Base-by-base conservation (phyloP, 352 stramenopile species). In the Pythium myriotylum region DNA sequence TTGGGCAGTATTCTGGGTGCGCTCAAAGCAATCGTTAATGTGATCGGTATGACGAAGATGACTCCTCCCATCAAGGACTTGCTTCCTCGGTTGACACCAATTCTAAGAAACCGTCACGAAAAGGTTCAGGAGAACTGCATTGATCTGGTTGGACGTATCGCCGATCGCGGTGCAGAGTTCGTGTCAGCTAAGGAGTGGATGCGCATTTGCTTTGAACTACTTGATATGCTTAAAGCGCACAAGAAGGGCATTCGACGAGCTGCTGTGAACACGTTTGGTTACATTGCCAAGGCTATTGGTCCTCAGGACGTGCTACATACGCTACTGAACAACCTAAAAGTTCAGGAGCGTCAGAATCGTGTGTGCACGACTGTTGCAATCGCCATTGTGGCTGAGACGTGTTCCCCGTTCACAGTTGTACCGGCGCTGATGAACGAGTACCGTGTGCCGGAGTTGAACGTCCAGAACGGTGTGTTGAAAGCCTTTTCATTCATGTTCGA, bases 401-500 rank as follows among this genome's bases (percentile, higher is more conserved):
- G 97, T 84, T 97, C 92, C 24, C 98, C 98, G 9, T 99, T 99
- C 73, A 99, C 98, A 0, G 97, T 99, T 1, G 86, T 99, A 23
- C 98, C 97, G 0, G 96, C 97, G 45, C 78, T 99, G 14, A 99
- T 99, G 97, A 99, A 99, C 68, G 97, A 99, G 74, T 99, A 99
- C 73, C 89, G 97, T 32, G 95, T 99, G 35, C 97, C 97, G 1
- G 98, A 99, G 69, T 73, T 99, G 33, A 99, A 99, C 68, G 98
- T 99, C 43, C 97, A 99, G 79, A 99, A 99, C 76, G 97, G 98
- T 73, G 98, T 99, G 10, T 79, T 99, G 12, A 99, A 99, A 80
- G 95, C 97, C 4, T 91, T 99, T 37, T 98, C 93, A 61, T 99
- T 99, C 79, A 99, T 99, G 96, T 99, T 99, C 70, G 96, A 99